Evolutionary conservation across 192 early-diverging fungal species (phyloP).

Genomic region (Podila horticola): DNA sequence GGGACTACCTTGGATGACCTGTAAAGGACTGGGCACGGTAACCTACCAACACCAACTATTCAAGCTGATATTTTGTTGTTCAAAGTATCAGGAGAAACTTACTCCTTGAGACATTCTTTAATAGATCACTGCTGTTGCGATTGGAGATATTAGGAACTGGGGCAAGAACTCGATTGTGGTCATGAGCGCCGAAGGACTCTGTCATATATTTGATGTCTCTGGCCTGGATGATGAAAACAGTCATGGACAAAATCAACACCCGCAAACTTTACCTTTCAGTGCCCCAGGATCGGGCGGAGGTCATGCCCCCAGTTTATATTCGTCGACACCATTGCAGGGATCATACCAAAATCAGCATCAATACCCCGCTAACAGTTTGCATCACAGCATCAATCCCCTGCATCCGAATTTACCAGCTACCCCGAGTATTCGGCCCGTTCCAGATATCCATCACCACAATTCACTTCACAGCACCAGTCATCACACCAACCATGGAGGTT

Average conservation of each 20-base stretch:
- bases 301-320: slow-evolving; percentile 20
- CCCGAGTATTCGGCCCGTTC: slow-evolving; percentile 38
- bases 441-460: slow-evolving; percentile 31
- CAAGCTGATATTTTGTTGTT: too few relatives aligned
- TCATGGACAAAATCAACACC: slow-evolving; percentile 1
- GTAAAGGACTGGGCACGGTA: slow-evolving; percentile 66
- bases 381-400: neutral
- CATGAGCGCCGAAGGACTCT: slow-evolving; percentile 65
- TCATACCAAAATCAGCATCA: slow-evolving; percentile 19
- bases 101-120: neutral
- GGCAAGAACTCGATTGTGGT: slow-evolving; percentile 67
- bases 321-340: slow-evolving; percentile 21
- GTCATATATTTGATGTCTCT: slow-evolving; percentile 65
- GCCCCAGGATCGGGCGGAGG: slow-evolving; percentile 8
- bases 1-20: slow-evolving; percentile 56
- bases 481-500: slow-evolving; percentile 7
- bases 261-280: neutral
- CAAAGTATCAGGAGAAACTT: too few relatives aligned
- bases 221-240: slow-evolving; percentile 22
- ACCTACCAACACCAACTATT: too few relatives aligned
- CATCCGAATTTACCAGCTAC: slow-evolving; percentile 31
- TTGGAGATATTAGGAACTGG: slow-evolving; percentile 66
- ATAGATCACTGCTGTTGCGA: slow-evolving; percentile 67
- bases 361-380: neutral
- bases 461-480: neutral